phyloP scores from a whole-genome alignment of 371 early-diverging fungal genomes.

The Entomophthora muscae region DNA sequence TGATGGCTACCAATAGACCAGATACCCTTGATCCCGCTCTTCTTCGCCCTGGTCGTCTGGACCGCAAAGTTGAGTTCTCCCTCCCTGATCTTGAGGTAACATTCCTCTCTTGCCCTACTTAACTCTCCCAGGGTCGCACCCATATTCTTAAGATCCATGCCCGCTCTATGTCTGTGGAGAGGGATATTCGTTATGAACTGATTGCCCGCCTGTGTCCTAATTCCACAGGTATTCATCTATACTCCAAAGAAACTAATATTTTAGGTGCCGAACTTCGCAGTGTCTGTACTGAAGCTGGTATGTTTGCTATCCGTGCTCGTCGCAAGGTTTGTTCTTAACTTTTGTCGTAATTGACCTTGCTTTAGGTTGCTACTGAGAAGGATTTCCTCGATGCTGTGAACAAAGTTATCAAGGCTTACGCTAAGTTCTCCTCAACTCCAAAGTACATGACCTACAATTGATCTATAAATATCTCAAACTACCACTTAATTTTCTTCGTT shows the following conservation, averaged over 20 bases:
- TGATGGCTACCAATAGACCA: slow-evolving; percentile 98
- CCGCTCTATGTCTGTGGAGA: slow-evolving; percentile 94
- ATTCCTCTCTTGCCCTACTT: slow-evolving; percentile 13
- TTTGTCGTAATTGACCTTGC: neutral
- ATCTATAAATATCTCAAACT: too few species aligned
- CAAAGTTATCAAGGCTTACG: slow-evolving; percentile 98
- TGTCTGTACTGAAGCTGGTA: slow-evolving; percentile 99
- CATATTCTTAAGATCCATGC: slow-evolving; percentile 99
- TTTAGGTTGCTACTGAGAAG: slow-evolving; percentile 90
- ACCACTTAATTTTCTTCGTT: too few species aligned
- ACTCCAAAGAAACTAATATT: slow-evolving; percentile 15
- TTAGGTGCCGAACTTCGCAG: slow-evolving; percentile 80
- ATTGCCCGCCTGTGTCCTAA: slow-evolving; percentile 98
- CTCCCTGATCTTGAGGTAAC: slow-evolving; percentile 81
- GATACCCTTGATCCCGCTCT: slow-evolving; percentile 99
- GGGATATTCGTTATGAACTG: slow-evolving; percentile 95
- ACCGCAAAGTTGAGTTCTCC: slow-evolving; percentile 98
- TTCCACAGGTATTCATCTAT: slow-evolving; percentile 54
- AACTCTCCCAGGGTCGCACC: slow-evolving; percentile 59
- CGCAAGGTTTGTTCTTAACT: slow-evolving; percentile 53
- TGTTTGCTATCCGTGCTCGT: slow-evolving; percentile 99
- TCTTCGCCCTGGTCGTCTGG: slow-evolving; percentile 97
- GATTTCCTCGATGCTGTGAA: slow-evolving; percentile 99
- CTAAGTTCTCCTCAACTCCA: slow-evolving; percentile 92
- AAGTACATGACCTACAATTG: slow-evolving; percentile 60